These are phyloP conservation scores for Aspergillus novofumigatus DNA, from an alignment of 2,329 filamentous ascomycete genomes.

Conservation along the genomic window DNA sequence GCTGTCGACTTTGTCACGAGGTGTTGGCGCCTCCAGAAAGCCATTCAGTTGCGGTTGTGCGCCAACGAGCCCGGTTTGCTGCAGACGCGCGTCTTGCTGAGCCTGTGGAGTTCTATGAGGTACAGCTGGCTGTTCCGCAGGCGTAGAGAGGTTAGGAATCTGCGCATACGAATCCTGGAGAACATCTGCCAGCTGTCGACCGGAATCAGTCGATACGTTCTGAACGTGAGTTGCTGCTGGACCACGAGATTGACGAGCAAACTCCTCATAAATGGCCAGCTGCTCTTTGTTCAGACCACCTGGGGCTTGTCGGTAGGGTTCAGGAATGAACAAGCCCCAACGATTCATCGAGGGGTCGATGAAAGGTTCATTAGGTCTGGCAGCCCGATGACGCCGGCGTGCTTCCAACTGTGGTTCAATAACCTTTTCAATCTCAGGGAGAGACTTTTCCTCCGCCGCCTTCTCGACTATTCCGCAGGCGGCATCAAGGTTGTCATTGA, in stretches of 20 bases:
- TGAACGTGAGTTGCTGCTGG: conserved; percentile 50
- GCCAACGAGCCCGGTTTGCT: conserved; percentile 34
- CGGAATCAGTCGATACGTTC: conserved; percentile 55
- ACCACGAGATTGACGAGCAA: conserved; percentile 78
- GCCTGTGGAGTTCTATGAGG: conserved; percentile 54
- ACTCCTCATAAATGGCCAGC: conserved; percentile 94
- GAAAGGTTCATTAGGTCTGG: conserved; percentile 78
- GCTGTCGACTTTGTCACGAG: conserved; percentile 51
- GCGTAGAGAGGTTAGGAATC: conserved; percentile 59
- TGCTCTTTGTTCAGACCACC: conserved; percentile 85
- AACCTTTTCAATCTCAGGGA: conserved; percentile 92
- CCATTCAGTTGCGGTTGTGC: conserved; percentile 55
- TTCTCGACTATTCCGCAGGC: conserved; percentile 94
- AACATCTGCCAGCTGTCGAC: conserved; percentile 59
- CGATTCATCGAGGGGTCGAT: conserved; percentile 76
- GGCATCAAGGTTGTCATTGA: conserved; percentile 93
- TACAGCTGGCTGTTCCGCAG: conserved; percentile 58
- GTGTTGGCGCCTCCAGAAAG: conserved; percentile 53
- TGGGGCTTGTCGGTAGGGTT: conserved; percentile 83
- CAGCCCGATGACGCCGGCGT: conserved; percentile 69
- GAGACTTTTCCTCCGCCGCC: conserved; percentile 86
- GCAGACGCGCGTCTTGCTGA: conserved; percentile 43
- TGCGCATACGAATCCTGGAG: conserved; percentile 58
- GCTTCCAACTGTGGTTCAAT: conserved; percentile 76
- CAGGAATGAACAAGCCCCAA: conserved; percentile 90